These are phyloP conservation scores for Gryganskiella cystojenkinii DNA, from an alignment of 192 early-diverging fungal species.

Conservation along the genomic window DNA sequence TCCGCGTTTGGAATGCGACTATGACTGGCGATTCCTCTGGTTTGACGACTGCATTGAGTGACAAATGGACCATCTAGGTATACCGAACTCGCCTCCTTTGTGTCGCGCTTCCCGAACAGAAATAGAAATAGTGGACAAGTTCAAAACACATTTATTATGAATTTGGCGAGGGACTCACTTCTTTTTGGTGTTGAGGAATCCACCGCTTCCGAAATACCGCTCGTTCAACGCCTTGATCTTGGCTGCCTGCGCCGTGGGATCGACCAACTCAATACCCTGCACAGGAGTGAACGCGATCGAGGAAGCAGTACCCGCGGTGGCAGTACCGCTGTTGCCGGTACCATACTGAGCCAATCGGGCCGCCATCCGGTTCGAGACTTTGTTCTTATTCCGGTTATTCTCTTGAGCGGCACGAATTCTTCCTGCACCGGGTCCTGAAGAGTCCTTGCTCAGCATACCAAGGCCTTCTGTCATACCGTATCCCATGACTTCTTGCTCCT, in stretches of 20 bases:
- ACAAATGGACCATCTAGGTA: too few relatives aligned
- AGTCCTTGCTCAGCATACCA: slow-evolving; percentile 84
- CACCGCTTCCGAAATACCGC: slow-evolving; percentile 75
- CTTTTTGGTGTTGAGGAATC: background rate
- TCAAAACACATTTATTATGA: background rate
- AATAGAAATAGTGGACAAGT: too few relatives aligned
- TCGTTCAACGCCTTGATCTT: slow-evolving; percentile 73
- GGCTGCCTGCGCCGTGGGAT: slow-evolving; percentile 77
- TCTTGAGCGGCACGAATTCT: slow-evolving; percentile 78
- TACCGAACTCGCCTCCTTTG: too few relatives aligned
- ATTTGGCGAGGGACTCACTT: background rate
- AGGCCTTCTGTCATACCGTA: slow-evolving; percentile 89
- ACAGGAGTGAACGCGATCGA: slow-evolving; percentile 95
- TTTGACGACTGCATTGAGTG: too few relatives aligned
- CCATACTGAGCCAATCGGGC: slow-evolving; percentile 46
- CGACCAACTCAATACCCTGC: slow-evolving; percentile 93
- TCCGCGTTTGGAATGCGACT: too few relatives aligned
- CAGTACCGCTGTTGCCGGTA: slow-evolving; percentile 55
- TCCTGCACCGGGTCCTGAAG: slow-evolving; percentile 63
- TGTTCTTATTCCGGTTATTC: slow-evolving; percentile 78
- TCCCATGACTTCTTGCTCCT: slow-evolving; percentile 88
- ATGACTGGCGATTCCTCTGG: too few relatives aligned
- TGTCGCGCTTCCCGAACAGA: too few relatives aligned
- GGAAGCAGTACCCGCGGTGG: slow-evolving; percentile 84
- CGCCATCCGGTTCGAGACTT: slow-evolving; percentile 53